Evolutionary conservation across 805 yeast species (phyloP), one percentile per base, ranked within the genome.

Genomic region (Wickerhamomyces alni): DNA sequence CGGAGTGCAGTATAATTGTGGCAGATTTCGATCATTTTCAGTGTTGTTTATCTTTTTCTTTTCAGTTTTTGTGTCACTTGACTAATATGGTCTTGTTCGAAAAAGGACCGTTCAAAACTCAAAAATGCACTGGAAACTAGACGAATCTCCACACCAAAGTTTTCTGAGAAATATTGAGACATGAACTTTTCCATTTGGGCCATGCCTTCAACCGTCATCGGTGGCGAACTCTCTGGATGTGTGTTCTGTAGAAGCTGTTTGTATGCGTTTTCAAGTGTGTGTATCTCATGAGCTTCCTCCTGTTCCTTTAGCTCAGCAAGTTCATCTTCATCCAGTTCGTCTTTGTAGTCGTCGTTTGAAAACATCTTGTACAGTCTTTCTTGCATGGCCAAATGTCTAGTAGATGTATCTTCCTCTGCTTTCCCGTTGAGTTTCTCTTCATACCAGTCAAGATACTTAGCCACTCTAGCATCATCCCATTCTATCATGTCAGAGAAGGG

Each of bases 381-480:
- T 21, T 9, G 6, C 24, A 21, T 21, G 24, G 24, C 24, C n/a
- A n/a, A n/a, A n/a, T n/a, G n/a, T n/a, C n/a, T n/a, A n/a, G n/a
- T n/a, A n/a, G n/a, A n/a, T n/a, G n/a, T n/a, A n/a, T n/a, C n/a
- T n/a, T n/a, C n/a, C n/a, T n/a, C n/a, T n/a, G n/a, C n/a, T n/a
- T n/a, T n/a, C n/a, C n/a, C n/a, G n/a, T n/a, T n/a, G n/a, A 66
- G 36, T 29, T 55, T 56, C 9, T 64, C 64, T 37, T 66, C 59
- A 37, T 74, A 66, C 77, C 82, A 75, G 17, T 68, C 61, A 21
- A 79, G 54, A 54, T 77, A 82, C 21, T 63, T 55, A 4, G 65
- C 65, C 3, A 70, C 63, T 40, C 72, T 63, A 2, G 52, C 50
- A n/a, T 69, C 69, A 31, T 66, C 60, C 82, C 87, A 77, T 12